phyloP scores from a whole-genome alignment of 176 grass and related monocot genomes.

The Ensete glaucum region DNA sequence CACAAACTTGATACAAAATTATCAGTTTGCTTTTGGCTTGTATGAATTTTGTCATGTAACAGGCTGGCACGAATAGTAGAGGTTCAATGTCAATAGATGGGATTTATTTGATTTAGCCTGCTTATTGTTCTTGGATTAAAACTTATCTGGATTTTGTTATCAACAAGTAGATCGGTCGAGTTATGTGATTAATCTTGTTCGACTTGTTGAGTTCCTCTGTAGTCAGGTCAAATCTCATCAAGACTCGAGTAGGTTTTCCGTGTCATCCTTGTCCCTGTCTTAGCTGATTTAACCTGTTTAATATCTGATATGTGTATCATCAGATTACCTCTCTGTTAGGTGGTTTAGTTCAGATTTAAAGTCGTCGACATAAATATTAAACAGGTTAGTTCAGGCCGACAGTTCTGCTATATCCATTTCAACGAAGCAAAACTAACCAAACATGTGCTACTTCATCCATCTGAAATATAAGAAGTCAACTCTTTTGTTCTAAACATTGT shows the following conservation, averaged over 20 bases:
- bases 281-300: background rate
- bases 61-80: no score
- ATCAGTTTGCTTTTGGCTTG: background rate
- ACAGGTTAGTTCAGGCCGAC: no score
- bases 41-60: background rate
- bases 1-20: background rate
- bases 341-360: background rate
- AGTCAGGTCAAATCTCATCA: background rate
- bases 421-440: no score
- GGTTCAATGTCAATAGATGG: background rate
- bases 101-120: background rate
- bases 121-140: no score
- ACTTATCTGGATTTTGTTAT: no score
- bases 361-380: background rate
- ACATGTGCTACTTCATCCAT: background rate
- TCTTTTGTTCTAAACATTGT: background rate
- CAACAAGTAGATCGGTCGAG: background rate
- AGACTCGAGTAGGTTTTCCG: no score
- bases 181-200: background rate
- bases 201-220: background rate
- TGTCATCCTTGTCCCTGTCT: background rate
- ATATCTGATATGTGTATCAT: background rate
- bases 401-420: no score
- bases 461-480: background rate
- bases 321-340: background rate